Evolutionary conservation across 306 rosid species (phyloP), one percentile per base, ranked within the genome.

Genomic region (Cicer judaicum): DNA sequence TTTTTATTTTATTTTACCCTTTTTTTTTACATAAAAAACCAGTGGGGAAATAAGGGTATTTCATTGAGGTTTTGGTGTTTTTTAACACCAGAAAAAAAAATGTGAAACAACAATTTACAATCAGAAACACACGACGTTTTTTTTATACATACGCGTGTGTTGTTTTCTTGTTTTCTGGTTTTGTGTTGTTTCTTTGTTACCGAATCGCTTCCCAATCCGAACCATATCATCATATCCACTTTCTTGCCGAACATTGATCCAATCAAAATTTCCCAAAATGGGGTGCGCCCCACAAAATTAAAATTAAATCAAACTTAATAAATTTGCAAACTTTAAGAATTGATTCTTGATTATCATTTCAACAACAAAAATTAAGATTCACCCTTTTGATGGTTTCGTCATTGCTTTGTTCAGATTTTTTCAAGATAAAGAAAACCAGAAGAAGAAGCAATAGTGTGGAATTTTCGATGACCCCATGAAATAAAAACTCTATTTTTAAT

Each of bases 401-500:
- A 54, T 67, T 73, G 70, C 34, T 38, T 47, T 65, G 46, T 46
- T 42, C 74, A 75, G 80, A 80, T 29, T 34, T 65, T 29, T 34
- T 65, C 74, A 66, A 67, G 41, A 13, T 1, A 71, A 74, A 39
- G 34, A 15, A 44, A 24, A 59, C 0, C 10, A 6, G 59, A 52
- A 52, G 29, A 52, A 52, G 61, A 54, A 54, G 34, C 19, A 5
- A 16, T 3, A 54, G 0, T 11, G 18, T 29, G 7, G 2, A 7
- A 15, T 78, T 44, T 18, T 70, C 14, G 21, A 14, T 21, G 50
- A 74, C 60, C 78, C 13, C 84, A 49, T 67, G 76, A 69, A 62
- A 43, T 24, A 41, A 70, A 78, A 16, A 76, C 38, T 68, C 9
- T 46, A 49, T 38, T 80, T 76, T 76, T 89, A 87, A 80, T 57